phyloP scores from a whole-genome alignment of 192 early-diverging fungal species.

The Coemansia sp. region DNA sequence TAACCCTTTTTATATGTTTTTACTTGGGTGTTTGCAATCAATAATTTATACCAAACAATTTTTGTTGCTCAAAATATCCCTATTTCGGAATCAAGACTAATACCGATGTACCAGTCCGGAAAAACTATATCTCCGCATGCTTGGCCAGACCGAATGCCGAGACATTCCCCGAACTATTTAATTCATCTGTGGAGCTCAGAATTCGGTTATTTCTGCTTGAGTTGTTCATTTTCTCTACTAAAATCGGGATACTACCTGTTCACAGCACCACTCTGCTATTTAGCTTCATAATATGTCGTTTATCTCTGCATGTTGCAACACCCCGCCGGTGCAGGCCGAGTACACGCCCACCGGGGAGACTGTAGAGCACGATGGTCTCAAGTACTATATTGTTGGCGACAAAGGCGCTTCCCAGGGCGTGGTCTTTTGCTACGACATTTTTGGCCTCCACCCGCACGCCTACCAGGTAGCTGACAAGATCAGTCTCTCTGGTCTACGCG shows the following conservation, averaged over 20 bases:
- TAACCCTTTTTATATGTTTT: no score
- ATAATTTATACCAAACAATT: no score
- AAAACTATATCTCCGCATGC: background rate
- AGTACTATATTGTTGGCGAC: constrained; percentile 38
- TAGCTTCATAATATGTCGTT: constrained; percentile 10
- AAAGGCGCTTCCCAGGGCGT: constrained; percentile 52
- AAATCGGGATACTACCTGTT: background rate
- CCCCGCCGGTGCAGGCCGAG: constrained; percentile 37
- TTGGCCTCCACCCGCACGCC: constrained; percentile 56
- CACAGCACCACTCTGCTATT: background rate
- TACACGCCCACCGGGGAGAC: constrained; percentile 40
- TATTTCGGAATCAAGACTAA: background rate
- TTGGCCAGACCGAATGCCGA: background rate
- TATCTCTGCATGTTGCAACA: constrained; percentile 49
- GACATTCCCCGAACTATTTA: background rate
- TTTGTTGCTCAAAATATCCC: no score
- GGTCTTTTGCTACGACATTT: constrained; percentile 66
- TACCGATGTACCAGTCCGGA: background rate
- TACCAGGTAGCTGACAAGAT: constrained; percentile 59
- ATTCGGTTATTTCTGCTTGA: background rate
- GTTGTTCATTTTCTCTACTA: background rate
- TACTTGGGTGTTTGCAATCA: no score
- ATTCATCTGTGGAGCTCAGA: background rate
- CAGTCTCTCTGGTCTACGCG: constrained; percentile 50
- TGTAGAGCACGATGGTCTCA: constrained; percentile 7